Base-by-base conservation (phyloP, 2,329 filamentous ascomycete species). In the Aspergillus pseudoviridinutans region DNA sequence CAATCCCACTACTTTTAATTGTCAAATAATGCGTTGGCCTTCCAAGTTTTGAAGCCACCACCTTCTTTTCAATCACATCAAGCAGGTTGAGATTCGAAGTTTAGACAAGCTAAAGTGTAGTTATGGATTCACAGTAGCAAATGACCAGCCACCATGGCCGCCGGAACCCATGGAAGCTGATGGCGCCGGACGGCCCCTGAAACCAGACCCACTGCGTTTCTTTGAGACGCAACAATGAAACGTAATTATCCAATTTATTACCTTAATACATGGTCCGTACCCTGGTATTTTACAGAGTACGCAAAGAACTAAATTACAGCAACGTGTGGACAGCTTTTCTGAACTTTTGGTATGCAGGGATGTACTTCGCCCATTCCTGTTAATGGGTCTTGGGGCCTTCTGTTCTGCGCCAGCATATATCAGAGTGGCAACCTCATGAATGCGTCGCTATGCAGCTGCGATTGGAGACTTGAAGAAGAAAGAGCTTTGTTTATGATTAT, bases 291-390 rank as follows among this genome's bases (percentile, higher is more conserved):
- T 32, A 32, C 29, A 2, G 1, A 14, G 12, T 38, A 17, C 32
- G 14, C 32, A 53, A 53, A 55, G 50, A 50, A 49, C 32, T 42
- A 7, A 49, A 6, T 38, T 27, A 58, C 61, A 58, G 58, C 65
- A 63, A 61, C 60, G 66, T 58, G 56, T 49, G 14, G n/a, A 17
- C 44, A 47, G 10, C 14, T 50, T 25, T 41, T n/a, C 3, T 32
- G 17, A 20, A 14, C 5, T 17, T 51, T 14, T 61, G 68, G 68
- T 64, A 71, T 71, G 69, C 63, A 71, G 69, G 69, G 68, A 68
- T 68, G 61, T 42, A 50, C 55, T 63, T 64, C 58, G 59, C 55
- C 58, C 56, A 57, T 64, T 63, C 61, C 41, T 61, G 49, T 53
- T 61, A 67, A 66, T 67, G 64, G 59, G 62, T 59, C 61, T 66